phyloP scores from a whole-genome alignment of 306 rosid species.

The Cucurbita pepo region DNA sequence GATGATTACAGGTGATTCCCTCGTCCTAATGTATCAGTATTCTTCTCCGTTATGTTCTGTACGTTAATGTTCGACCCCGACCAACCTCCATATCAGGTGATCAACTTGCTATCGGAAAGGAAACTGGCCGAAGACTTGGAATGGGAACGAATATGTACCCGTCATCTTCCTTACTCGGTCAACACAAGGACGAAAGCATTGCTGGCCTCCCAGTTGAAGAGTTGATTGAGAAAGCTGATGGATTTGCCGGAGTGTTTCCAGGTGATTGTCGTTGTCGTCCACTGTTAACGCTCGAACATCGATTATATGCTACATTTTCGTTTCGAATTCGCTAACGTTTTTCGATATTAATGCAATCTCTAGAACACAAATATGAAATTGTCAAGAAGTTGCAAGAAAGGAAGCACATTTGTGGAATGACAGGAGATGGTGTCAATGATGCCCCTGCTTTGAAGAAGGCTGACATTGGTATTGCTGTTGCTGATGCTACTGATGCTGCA shows the following conservation, averaged over 20 bases:
- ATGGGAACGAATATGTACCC: constrained; percentile 99
- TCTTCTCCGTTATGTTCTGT: not conserved
- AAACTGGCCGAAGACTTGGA: constrained; percentile 93
- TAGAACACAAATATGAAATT: constrained; percentile 94
- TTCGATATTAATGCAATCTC: not conserved
- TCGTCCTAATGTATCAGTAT: not conserved
- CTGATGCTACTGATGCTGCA: constrained; percentile 99
- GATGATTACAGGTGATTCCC: constrained; percentile 84
- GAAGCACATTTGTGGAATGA: constrained; percentile 98
- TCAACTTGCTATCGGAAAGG: constrained; percentile 98
- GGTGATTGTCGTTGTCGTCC: constrained; percentile 21
- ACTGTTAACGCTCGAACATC: not conserved
- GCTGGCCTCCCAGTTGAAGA: constrained; percentile 88
- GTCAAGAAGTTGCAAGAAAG: constrained; percentile 92
- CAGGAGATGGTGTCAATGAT: constrained; percentile 97
- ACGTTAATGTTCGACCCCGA: not conserved
- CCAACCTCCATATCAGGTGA: constrained; percentile 33
- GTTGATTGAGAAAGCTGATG: constrained; percentile 94
- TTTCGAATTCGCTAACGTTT: not conserved
- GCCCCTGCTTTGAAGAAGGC: constrained; percentile 99
- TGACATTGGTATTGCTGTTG: constrained; percentile 95
- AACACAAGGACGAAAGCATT: constrained; percentile 68
- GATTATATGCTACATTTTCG: not conserved
- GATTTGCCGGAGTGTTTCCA: constrained; percentile 99
- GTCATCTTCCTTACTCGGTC: constrained; percentile 85